Conservation (phyloP, 345 rosid genomes). For the Populus davidiana region DNA sequence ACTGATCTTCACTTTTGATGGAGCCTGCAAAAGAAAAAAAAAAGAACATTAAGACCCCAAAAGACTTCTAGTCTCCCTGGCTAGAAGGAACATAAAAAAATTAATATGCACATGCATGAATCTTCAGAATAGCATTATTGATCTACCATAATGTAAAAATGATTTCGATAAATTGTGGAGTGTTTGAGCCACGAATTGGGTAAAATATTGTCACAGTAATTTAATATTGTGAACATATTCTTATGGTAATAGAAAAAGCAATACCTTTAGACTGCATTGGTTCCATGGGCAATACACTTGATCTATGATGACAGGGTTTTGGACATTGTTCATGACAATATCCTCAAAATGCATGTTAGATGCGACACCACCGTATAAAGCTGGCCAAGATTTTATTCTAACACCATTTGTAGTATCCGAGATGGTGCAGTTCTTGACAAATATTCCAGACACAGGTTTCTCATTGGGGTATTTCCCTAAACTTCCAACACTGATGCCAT, state of each 20-base stretch:
- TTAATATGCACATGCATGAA: fast-evolving
- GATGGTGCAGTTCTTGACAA: background rate
- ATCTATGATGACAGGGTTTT: background rate
- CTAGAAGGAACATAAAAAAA: no score
- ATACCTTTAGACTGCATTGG: background rate
- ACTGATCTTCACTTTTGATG: background rate
- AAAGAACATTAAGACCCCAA: no score
- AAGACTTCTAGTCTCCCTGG: no score
- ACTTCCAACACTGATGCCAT: slow-evolving; percentile 1
- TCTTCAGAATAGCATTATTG: no score
- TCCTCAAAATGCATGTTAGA: background rate
- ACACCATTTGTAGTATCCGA: background rate
- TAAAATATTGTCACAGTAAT: background rate
- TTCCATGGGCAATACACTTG: background rate
- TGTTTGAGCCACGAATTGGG: no score
- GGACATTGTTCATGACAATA: slow-evolving; percentile 2
- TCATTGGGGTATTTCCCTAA: background rate
- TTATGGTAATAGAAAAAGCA: no score
- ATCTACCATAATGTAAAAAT: no score
- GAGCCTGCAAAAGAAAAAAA: background rate
- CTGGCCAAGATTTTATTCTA: slow-evolving; percentile 1
- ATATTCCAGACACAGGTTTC: background rate
- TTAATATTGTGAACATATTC: background rate
- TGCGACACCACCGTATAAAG: background rate
- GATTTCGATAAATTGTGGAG: no score